phyloP scores from a whole-genome alignment of 169 alveolate genomes.

The Plasmodium coatneyi region DNA sequence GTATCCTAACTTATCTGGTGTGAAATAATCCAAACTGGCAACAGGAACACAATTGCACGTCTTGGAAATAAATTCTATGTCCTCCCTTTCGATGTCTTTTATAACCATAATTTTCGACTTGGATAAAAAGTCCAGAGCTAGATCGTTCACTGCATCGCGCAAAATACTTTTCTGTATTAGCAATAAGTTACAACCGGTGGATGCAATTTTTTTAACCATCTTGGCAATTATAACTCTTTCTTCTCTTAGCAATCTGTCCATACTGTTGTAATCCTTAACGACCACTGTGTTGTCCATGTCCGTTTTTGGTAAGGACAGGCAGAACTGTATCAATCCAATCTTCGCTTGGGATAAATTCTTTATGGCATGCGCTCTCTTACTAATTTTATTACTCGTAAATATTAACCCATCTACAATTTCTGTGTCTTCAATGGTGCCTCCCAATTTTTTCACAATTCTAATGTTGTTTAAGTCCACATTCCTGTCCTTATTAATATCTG shows the following conservation, averaged over 20 bases:
- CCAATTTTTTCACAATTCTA: slow-evolving; percentile 93
- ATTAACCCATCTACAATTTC: slow-evolving; percentile 98
- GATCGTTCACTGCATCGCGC: slow-evolving; percentile 98
- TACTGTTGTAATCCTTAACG: slow-evolving; percentile 94
- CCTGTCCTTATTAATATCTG: slow-evolving; percentile 82
- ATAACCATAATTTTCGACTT: slow-evolving; percentile 98
- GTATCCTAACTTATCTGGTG: slow-evolving; percentile 97
- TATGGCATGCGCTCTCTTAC: slow-evolving; percentile 97
- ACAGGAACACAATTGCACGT: slow-evolving; percentile 96
- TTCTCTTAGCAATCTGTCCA: slow-evolving; percentile 96
- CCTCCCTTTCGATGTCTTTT: slow-evolving; percentile 98
- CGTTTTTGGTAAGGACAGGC: slow-evolving; percentile 99
- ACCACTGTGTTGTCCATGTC: slow-evolving; percentile 98
- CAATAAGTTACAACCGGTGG: slow-evolving; percentile 98
- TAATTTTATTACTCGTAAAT: slow-evolving; percentile 95
- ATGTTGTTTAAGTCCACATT: slow-evolving; percentile 92
- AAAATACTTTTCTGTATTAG: slow-evolving; percentile 98
- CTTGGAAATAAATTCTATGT: slow-evolving; percentile 94
- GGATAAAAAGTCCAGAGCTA: slow-evolving; percentile 97
- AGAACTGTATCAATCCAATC: slow-evolving; percentile 98
- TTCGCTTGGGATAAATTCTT: slow-evolving; percentile 94
- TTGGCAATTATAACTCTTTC: slow-evolving; percentile 97
- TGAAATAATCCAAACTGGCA: slow-evolving; percentile 97
- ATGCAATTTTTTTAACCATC: slow-evolving; percentile 97
- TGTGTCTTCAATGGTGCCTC: slow-evolving; percentile 99